These are phyloP conservation scores for Carex parvula DNA, from an alignment of 176 grass and related monocot genomes.

Conservation along the genomic window DNA sequence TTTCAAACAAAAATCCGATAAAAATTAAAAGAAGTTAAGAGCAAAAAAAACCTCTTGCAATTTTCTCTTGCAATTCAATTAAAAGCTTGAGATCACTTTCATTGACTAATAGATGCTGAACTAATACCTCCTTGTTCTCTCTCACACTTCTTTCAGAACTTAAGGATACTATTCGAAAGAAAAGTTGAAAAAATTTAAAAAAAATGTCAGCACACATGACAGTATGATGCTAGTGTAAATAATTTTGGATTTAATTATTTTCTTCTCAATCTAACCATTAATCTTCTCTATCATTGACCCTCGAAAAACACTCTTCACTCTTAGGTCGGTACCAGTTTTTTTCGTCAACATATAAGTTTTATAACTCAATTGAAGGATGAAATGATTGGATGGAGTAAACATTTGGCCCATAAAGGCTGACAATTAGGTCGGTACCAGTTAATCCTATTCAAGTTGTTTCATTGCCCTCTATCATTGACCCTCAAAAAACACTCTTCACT, in stretches of 20 bases:
- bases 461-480: not conserved
- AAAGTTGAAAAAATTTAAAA: not conserved
- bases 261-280: not conserved
- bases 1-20: not conserved
- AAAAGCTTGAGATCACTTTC: slow-evolving; percentile 80
- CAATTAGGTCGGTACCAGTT: not conserved
- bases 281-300: not conserved
- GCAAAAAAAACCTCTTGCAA: slow-evolving; percentile 41
- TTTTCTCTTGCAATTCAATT: slow-evolving; percentile 68
- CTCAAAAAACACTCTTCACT: not conserved
- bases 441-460: not conserved
- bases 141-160: slow-evolving; percentile 37
- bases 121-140: slow-evolving; percentile 76
- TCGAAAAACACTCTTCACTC: not conserved
- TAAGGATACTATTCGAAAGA: slow-evolving; percentile 48
- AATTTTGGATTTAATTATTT: not conserved
- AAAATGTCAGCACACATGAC: not conserved
- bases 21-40: not conserved
- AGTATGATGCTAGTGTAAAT: no score
- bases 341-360: not conserved
- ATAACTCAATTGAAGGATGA: not conserved
- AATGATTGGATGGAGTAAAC: not conserved
- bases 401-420: not conserved
- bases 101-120: slow-evolving; percentile 90
- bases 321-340: not conserved